A percentile compares a stretch with the other conserved stretches of the same genome.
Conservation (phyloP, 805 yeast genomes). For the Candida stauntonica region DNA sequence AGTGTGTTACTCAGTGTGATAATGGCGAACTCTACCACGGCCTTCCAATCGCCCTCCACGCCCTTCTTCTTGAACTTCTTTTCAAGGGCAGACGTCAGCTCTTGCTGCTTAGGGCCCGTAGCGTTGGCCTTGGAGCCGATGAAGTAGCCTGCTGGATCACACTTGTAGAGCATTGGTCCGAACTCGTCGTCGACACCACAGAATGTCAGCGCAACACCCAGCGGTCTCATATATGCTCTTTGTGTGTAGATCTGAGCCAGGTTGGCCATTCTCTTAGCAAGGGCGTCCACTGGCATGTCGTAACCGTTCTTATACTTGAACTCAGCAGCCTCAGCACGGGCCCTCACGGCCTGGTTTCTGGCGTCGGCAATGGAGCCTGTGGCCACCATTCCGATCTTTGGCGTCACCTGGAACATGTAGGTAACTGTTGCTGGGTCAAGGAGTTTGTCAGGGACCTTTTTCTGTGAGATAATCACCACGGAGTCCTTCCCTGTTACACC, state of each 20-base stretch:
- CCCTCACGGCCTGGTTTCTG: conserved; percentile 82
- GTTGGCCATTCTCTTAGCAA: conserved; percentile 94
- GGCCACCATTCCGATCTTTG: conserved; percentile 80
- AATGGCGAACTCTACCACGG: conserved; percentile 86
- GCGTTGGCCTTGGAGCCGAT: conserved; percentile 89
- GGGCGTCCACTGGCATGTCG: conserved; percentile 91
- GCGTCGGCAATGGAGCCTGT: conserved; percentile 98
- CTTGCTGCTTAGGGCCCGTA: conserved; percentile 97
- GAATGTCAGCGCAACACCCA: conserved; percentile 90
- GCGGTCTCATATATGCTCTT: conserved; percentile 97
- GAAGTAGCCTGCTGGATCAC: conserved; percentile 97
- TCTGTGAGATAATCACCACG: conserved; percentile 86
- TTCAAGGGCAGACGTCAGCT: conserved; percentile 83
- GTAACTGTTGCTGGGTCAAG: conserved; percentile 85
- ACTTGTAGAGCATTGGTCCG: conserved; percentile 87
- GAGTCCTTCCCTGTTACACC: conserved; percentile 85
- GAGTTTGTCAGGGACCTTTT: conserved; percentile 93
- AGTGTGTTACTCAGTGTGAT: conserved; percentile 79
- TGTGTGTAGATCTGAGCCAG: conserved; percentile 94
- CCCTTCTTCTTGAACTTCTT: conserved; percentile 77
- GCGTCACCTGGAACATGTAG: conserved; percentile 78
- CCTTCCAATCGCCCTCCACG: conserved; percentile 80
- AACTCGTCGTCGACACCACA: conserved; percentile 82
- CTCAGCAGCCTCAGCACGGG: conserved; percentile 94
- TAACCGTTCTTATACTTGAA: conserved; percentile 92